Evolutionary conservation across 495 filamentous ascomycete genomes (phyloP).

Genomic region (Aspergillus ostianus): DNA sequence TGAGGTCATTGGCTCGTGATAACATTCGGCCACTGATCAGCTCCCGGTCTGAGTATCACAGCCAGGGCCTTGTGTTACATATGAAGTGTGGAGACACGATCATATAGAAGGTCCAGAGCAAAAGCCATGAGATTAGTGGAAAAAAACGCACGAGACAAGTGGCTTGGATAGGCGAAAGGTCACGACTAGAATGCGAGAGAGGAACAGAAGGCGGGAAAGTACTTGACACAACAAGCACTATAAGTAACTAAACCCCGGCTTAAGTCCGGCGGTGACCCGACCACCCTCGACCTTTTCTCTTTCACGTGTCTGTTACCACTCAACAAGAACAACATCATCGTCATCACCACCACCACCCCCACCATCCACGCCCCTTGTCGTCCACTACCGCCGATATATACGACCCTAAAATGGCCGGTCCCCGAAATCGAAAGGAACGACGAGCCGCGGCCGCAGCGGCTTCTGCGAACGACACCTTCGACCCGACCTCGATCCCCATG

Average conservation of each 20-base stretch:
- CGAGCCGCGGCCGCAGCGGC: constrained; percentile 38
- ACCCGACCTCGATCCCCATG: constrained; percentile 34
- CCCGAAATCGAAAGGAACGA: constrained; percentile 50
- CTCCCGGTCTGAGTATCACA: too few species aligned
- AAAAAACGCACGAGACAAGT: too few species aligned
- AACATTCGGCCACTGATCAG: too few species aligned
- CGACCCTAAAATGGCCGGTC: constrained; percentile 27
- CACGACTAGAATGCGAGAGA: too few species aligned
- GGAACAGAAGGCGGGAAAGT: too few species aligned
- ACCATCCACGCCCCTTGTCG: neutral
- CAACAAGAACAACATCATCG: neutral
- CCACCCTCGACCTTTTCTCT: too few species aligned
- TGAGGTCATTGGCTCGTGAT: neutral
- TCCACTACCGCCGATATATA: neutral
- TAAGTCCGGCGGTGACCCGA: constrained; percentile 19
- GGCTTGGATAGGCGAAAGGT: too few species aligned
- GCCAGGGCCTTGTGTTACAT: too few species aligned
- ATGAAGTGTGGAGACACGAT: too few species aligned
- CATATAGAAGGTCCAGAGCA: too few species aligned
- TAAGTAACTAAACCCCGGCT: constrained; percentile 19
- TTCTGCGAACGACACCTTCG: constrained; percentile 25
- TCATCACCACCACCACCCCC: neutral
- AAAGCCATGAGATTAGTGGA: too few species aligned
- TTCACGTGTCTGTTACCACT: constrained; percentile 4
- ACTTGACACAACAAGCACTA: too few species aligned